Base-by-base conservation (phyloP, 2,329 filamentous ascomycete species). In the Dryadomyces sulphureus region DNA sequence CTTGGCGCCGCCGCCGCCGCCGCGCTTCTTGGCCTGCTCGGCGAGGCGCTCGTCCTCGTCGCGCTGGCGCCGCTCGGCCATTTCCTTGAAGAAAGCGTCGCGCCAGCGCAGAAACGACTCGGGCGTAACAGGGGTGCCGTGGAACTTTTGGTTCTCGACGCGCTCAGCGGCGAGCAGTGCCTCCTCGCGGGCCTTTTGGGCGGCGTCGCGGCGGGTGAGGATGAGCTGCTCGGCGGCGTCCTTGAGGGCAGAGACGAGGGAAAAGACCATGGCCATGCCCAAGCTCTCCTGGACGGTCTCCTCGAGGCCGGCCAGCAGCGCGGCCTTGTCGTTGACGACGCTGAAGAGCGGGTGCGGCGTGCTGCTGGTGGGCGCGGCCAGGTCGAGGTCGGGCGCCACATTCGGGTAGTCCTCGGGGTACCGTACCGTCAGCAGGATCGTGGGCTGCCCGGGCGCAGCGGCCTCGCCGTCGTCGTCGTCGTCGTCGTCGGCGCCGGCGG, bases 251-350 rank as follows among this genome's bases (percentile, higher is more conserved):
- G 84, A 86, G 45, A 93, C 83, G 21, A 98, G 68, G 0, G 90
- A 87, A 64, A 96, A 98, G 1, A 98, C 69, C 92, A 98, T 98
- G 46, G 88, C 85, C 82, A 96, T 96, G 51, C 92, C 92, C 49
- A 96, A 66, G 55, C 89, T 96, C 62, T 98, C 92, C 60, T 92
- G 81, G 32, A 95, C 83, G 0, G 81, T 84, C 16, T 82, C 78
- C 35, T 77, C 63, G 12, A 96, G 69, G 1, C 75, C 73, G 43
- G 79, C 70, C 16, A 96, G 74, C 14, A 98, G 76, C 45, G 65
- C 64, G 17, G 77, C 70, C 59, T 86, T 87, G 69, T 98, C 92
- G 42, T 83, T 78, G 55, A 81, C 73, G 41, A 96, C 71, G 59
- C 81, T 84, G 62, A 98, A 81, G 57, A 83, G 75, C 24, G 77